Conservation (phyloP, 2,329 filamentous ascomycete species). For the Colletotrichum liriopes region DNA sequence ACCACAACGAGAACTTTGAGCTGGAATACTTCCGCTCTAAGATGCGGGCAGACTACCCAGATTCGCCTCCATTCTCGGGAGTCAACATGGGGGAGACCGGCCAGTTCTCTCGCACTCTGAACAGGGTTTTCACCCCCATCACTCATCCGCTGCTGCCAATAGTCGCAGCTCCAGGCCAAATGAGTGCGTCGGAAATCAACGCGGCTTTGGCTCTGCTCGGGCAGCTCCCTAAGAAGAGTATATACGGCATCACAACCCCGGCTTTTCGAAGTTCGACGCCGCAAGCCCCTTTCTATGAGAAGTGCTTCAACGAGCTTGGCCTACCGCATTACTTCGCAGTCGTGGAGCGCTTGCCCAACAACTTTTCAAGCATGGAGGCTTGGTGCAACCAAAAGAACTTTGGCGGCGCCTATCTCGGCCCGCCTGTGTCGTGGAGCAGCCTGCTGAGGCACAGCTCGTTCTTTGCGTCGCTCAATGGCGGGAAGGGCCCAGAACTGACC, state of each 20-base stretch:
- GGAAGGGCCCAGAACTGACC: conserved; percentile 73
- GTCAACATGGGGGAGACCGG: conserved; percentile 92
- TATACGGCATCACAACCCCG: conserved; percentile 85
- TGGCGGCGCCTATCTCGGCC: conserved; percentile 86
- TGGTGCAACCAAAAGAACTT: conserved; percentile 83
- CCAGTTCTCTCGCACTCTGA: conserved; percentile 86
- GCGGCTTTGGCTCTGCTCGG: conserved; percentile 83
- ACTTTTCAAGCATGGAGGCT: conserved; percentile 77
- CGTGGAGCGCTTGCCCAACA: conserved; percentile 79
- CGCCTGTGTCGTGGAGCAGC: conserved; percentile 74
- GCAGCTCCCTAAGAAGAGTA: conserved; percentile 83
- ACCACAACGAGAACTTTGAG: conserved; percentile 90
- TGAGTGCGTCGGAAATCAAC: conserved; percentile 90
- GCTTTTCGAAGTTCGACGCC: conserved; percentile 75
- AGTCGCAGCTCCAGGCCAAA: conserved; percentile 87
- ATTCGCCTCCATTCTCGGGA: conserved; percentile 82
- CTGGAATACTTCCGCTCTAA: conserved; percentile 89
- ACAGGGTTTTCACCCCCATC: conserved; percentile 90
- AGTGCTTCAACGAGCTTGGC: conserved; percentile 86
- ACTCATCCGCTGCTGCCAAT: conserved; percentile 88
- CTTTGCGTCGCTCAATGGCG: conserved; percentile 66
- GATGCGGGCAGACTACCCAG: conserved; percentile 78
- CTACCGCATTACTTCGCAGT: conserved; percentile 86
- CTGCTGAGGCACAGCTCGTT: conserved; percentile 72
- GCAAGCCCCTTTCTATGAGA: conserved; percentile 89